These are phyloP conservation scores for Purshia tridentata DNA, from an alignment of 306 rosid species.

Conservation along the genomic window DNA sequence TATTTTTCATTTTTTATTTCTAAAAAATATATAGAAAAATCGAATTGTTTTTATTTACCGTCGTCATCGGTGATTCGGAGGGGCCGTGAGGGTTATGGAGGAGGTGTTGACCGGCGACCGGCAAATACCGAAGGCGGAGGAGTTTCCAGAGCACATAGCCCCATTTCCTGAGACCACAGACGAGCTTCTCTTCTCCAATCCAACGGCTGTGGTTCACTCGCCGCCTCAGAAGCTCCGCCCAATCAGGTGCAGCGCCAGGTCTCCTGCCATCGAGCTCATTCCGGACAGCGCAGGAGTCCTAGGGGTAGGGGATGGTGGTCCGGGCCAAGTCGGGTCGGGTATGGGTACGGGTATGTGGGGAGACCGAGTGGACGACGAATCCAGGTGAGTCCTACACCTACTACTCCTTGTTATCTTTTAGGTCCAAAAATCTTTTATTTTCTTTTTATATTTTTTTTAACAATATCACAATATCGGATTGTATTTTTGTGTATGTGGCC, in stretches of 20 bases:
- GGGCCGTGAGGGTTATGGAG: conserved; percentile 13
- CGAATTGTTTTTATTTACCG: conserved; percentile 16
- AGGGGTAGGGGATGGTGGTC: conserved; percentile 18
- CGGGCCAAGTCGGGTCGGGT: conserved; percentile 38
- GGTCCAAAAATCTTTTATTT: not conserved
- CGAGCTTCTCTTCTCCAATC: conserved; percentile 47
- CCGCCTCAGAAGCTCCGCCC: conserved; percentile 87
- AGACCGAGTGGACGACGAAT: conserved; percentile 26
- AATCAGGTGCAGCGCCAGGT: conserved; percentile 48
- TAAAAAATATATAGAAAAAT: not conserved
- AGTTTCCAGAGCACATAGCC: conserved; percentile 50
- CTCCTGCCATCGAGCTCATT: conserved; percentile 21
- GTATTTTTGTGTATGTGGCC: no score
- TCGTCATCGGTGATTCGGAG: not conserved
- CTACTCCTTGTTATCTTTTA: not conserved
- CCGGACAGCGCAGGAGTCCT: conserved; percentile 5
- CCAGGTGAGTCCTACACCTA: conserved; percentile 42
- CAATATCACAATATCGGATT: not conserved
- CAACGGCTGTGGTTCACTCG: conserved; percentile 29
- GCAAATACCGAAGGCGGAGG: conserved; percentile 22
- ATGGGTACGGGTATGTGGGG: conserved; percentile 22
- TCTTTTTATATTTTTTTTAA: not conserved
- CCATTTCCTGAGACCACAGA: conserved; percentile 76
- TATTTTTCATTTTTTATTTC: not conserved
- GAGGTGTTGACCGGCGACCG: conserved; percentile 46